phyloP scores from a whole-genome alignment of 2,329 filamentous ascomycete genomes.

The Ophiostoma perfectum region DNA sequence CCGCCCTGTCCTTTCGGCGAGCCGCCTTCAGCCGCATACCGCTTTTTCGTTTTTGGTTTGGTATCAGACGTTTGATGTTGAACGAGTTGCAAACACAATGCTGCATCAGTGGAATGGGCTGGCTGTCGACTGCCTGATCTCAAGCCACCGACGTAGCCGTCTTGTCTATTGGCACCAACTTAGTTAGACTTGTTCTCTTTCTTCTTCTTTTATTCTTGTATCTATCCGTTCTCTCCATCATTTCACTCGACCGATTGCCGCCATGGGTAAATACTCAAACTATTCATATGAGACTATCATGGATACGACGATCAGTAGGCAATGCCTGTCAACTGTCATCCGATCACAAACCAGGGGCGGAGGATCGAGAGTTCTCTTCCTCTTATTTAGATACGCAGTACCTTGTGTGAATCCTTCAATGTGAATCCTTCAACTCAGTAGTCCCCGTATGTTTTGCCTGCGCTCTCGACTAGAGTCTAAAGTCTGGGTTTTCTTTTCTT shows the following conservation, averaged over 20 bases:
- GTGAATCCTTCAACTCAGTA: background rate
- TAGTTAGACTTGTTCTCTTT: background rate
- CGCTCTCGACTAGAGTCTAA: too few species aligned
- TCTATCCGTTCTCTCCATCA: background rate
- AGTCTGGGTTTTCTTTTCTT: background rate
- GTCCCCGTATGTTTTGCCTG: background rate
- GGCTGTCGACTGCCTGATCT: background rate
- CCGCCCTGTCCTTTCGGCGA: background rate
- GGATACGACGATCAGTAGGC: too few species aligned
- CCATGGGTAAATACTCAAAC: too few species aligned
- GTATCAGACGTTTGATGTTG: background rate
- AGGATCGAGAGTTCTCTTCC: background rate
- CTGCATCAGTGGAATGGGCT: background rate
- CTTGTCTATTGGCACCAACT: background rate
- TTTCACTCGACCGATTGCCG: background rate
- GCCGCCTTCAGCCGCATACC: background rate
- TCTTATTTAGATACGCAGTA: background rate
- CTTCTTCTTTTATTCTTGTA: background rate
- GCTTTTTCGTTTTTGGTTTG: background rate
- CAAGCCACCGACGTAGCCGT: background rate
- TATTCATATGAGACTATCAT: too few species aligned
- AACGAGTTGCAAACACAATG: background rate
- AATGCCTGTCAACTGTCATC: too few species aligned
- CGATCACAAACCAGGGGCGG: too few species aligned
- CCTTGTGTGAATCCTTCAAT: slow-evolving; percentile 1